Conservation (phyloP, 192 early-diverging fungal species). For the Podila horticola region DNA sequence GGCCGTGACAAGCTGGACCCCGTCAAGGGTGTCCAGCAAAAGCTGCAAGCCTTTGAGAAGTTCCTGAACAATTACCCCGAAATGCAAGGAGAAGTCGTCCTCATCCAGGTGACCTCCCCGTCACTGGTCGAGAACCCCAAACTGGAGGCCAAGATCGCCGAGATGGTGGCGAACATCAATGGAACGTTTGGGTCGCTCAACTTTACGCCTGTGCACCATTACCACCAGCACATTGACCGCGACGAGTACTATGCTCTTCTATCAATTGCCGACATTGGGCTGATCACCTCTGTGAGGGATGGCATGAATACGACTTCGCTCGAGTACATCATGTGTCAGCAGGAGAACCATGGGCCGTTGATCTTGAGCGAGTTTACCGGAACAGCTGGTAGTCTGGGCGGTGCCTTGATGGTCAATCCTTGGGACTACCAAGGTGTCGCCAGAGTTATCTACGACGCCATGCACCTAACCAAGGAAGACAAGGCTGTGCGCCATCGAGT, state of each 20-base stretch:
- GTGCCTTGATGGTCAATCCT: constrained; percentile 87
- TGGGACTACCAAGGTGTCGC: constrained; percentile 90
- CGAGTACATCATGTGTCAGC: constrained; percentile 94
- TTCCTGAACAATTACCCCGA: constrained; percentile 92
- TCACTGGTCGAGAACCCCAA: constrained; percentile 73
- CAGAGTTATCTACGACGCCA: constrained; percentile 76
- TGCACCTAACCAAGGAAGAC: constrained; percentile 73
- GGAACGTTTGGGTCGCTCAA: constrained; percentile 94
- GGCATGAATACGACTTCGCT: constrained; percentile 98
- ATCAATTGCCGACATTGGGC: constrained; percentile 89
- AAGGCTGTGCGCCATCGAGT: constrained; percentile 68
- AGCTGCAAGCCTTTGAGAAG: constrained; percentile 93
- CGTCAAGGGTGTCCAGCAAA: constrained; percentile 94
- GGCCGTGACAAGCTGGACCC: constrained; percentile 97
- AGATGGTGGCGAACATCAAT: constrained; percentile 94
- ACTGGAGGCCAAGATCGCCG: constrained; percentile 87
- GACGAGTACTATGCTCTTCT: constrained; percentile 97
- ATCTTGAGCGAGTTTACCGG: constrained; percentile 98
- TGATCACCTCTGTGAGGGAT: constrained; percentile 93
- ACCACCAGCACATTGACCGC: constrained; percentile 89
- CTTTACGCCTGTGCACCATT: constrained; percentile 94
- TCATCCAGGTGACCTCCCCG: constrained; percentile 97
- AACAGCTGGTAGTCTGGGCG: constrained; percentile 83
- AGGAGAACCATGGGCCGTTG: constrained; percentile 85
- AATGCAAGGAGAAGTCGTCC: constrained; percentile 83